These are phyloP conservation scores for Trichoderma hamatum DNA, from an alignment of 2,329 filamentous ascomycete species.

Conservation along the genomic window DNA sequence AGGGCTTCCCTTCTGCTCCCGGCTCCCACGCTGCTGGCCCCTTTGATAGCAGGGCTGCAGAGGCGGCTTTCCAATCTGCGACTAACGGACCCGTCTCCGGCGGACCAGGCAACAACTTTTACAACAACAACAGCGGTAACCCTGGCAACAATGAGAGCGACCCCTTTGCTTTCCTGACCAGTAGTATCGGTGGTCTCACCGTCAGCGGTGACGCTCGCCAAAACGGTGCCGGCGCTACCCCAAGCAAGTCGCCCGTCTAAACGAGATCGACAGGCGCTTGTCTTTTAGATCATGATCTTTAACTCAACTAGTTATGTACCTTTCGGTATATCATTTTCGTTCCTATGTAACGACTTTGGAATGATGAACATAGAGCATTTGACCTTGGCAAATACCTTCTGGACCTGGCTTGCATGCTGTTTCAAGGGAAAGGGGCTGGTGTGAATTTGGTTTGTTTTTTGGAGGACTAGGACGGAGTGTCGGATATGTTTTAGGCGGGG, in stretches of 20 bases:
- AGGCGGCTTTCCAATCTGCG: slow-evolving; percentile 90
- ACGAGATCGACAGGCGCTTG: slow-evolving; percentile 33
- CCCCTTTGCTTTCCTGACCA: slow-evolving; percentile 78
- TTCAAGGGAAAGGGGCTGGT: slow-evolving; percentile 44
- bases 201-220: slow-evolving; percentile 70
- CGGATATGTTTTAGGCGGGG: slow-evolving; percentile 44
- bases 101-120: slow-evolving; percentile 63
- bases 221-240: slow-evolving; percentile 60
- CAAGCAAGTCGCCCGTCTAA: slow-evolving; percentile 64
- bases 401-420: slow-evolving; percentile 47
- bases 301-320: slow-evolving; percentile 30
- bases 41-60: slow-evolving; percentile 91
- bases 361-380: slow-evolving; percentile 51
- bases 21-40: slow-evolving; percentile 80
- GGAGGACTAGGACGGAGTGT: slow-evolving; percentile 45
- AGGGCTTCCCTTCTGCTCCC: slow-evolving; percentile 71
- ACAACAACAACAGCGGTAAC: slow-evolving; percentile 53
- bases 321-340: slow-evolving; percentile 35
- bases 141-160: slow-evolving; percentile 72
- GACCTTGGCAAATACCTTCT: slow-evolving; percentile 50
- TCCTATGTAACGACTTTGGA: slow-evolving; percentile 43
- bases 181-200: slow-evolving; percentile 71
- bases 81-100: slow-evolving; percentile 79
- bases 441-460: slow-evolving; percentile 41
- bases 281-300: slow-evolving; percentile 35